Conservation (phyloP, 768 basidiomycete genomes). For the Ephemerocybe angulata region DNA sequence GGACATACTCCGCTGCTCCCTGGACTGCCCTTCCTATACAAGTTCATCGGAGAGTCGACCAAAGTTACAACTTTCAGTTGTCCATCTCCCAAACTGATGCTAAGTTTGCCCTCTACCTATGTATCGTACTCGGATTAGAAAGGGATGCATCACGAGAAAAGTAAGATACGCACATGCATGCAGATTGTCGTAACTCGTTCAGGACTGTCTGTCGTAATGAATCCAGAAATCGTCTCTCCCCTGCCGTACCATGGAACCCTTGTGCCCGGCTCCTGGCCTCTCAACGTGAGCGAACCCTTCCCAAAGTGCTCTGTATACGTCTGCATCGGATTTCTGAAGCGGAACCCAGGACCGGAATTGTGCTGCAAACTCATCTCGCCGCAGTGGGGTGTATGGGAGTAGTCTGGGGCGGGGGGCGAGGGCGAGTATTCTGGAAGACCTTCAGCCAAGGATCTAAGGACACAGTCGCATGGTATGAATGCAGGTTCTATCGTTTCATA, state of each 20-base stretch:
- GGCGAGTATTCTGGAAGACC: conserved; percentile 52
- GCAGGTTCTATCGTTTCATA: no score
- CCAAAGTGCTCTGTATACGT: conserved; percentile 37
- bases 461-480: neutral
- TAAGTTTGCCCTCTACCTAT: conserved; percentile 43
- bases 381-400: conserved; percentile 49
- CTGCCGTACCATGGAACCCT: conserved; percentile 44
- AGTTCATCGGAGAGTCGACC: conserved; percentile 16
- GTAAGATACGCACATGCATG: conserved; percentile 37
- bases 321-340: conserved; percentile 27
- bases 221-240: conserved; percentile 36
- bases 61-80: conserved; percentile 31
- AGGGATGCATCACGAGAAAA: neutral
- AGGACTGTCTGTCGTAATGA: conserved; percentile 37
- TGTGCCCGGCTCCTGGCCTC: conserved; percentile 42
- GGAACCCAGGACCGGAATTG: conserved; percentile 32
- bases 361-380: conserved; percentile 54
- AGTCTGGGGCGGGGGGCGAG: conserved; percentile 51
- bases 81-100: conserved; percentile 34
- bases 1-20: neutral
- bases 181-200: conserved; percentile 35
- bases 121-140: conserved; percentile 2
- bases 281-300: conserved; percentile 38
- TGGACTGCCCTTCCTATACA: conserved; percentile 4
- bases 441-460: neutral